Percentiles rank a stretch among this genome's conserved stretches.
Evolutionary conservation across 305 asterid species (phyloP).

Genomic region (Solanum hybrid): DNA sequence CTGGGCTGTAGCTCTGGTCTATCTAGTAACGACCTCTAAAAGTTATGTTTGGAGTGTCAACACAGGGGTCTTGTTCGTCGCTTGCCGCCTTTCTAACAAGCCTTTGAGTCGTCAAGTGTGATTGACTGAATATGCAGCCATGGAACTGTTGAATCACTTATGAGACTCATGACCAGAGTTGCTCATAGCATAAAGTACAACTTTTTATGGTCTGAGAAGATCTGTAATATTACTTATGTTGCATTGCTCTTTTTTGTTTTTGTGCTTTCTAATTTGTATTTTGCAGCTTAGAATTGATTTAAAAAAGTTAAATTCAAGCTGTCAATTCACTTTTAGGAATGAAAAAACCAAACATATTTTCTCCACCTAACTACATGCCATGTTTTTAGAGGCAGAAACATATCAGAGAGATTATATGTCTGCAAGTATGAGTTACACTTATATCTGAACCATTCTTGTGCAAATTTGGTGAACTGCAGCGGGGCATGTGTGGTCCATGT

Average conservation of each 20-base stretch:
- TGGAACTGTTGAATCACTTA: neutral
- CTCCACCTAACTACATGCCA: neutral
- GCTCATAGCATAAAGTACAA: neutral
- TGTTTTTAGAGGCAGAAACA: neutral
- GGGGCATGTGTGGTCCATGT: neutral
- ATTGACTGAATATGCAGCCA: neutral
- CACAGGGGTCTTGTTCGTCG: neutral
- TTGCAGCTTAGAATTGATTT: neutral
- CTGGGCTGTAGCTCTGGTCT: neutral
- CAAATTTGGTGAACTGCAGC: neutral
- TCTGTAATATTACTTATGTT: neutral
- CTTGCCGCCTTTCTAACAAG: neutral
- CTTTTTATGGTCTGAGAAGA: neutral
- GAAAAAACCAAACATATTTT: neutral
- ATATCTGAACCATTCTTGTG: neutral
- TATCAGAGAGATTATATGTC: neutral
- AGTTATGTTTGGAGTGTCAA: neutral
- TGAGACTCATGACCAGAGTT: neutral
- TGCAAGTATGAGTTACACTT: neutral
- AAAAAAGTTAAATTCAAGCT: neutral
- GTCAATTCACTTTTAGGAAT: neutral
- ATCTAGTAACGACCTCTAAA: neutral
- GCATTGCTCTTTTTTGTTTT: neutral
- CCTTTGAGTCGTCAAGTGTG: neutral
- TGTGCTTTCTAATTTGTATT: neutral